Evolutionary conservation across 768 basidiomycete genomes (phyloP).

Genomic region (Xerocomellus chrysenteron): DNA sequence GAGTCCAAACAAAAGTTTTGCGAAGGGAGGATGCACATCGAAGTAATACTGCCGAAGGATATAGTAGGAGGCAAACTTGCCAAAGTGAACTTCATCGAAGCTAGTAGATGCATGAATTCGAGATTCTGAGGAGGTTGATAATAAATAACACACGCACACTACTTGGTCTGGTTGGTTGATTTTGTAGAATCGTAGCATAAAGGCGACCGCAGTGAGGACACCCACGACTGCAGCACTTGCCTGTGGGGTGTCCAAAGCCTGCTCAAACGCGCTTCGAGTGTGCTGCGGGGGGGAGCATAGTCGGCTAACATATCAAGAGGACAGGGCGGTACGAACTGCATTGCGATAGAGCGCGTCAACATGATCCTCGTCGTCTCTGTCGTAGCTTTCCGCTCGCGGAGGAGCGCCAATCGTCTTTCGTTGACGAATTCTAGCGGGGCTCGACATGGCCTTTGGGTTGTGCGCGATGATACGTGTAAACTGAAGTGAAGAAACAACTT

Average conservation of each 20-base stretch:
- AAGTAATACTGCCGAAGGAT: constrained; percentile 95
- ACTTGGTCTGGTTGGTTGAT: constrained; percentile 94
- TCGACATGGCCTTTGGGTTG: constrained; percentile 28
- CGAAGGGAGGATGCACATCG: constrained; percentile 97
- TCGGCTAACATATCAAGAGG: constrained; percentile 13
- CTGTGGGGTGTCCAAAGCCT: constrained; percentile 57
- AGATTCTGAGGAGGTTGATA: neutral
- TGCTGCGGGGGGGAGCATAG: constrained; percentile 38
- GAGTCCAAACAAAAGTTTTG: constrained; percentile 91
- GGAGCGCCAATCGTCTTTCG: constrained; percentile 20
- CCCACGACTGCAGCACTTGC: constrained; percentile 64
- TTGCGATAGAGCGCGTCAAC: constrained; percentile 48
- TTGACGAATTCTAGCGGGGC: constrained; percentile 33
- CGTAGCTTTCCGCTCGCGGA: constrained; percentile 25
- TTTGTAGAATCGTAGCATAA: constrained; percentile 88
- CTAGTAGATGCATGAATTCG: constrained; percentile 38
- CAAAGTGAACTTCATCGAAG: constrained; percentile 98
- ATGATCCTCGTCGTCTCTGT: constrained; percentile 52
- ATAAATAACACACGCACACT: constrained; percentile 57
- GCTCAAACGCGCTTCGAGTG: constrained; percentile 59
- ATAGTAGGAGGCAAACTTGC: constrained; percentile 96
- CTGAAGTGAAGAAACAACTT: neutral
- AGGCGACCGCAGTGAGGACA: constrained; percentile 70
- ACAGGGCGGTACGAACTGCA: constrained; percentile 38
- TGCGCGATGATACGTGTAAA: constrained; percentile 3